A percentile compares a stretch with the other conserved stretches of the same genome.
phyloP scores from a whole-genome alignment of 1,139 yeast species.

The Meyerozyma guilliermondii region DNA sequence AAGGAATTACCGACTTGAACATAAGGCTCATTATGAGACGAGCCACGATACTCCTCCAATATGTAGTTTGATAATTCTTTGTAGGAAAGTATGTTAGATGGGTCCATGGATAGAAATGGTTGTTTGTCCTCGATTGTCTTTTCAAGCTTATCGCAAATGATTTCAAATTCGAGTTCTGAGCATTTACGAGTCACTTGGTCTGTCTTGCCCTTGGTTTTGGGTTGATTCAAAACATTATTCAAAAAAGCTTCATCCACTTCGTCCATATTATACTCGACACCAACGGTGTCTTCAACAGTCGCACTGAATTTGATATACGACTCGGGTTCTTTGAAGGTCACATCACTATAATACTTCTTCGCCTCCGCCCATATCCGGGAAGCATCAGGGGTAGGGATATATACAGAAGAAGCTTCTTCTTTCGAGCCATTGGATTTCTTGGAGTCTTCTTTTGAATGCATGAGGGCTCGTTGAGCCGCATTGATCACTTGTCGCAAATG shows the following conservation, averaged over 20 bases:
- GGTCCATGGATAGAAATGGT: conserved; percentile 85
- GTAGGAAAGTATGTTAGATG: conserved; percentile 64
- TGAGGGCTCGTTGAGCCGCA: conserved; percentile 63
- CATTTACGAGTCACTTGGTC: conserved; percentile 23
- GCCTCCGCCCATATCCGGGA: conserved; percentile 80
- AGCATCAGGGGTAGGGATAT: conserved; percentile 97
- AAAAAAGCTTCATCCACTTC: conserved; percentile 77
- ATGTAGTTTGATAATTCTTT: conserved; percentile 59
- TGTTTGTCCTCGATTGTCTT: conserved; percentile 71
- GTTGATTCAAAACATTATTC: conserved; percentile 32
- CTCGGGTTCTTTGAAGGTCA: conserved; percentile 63
- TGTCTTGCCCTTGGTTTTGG: conserved; percentile 16
- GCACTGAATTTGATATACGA: conserved; percentile 86
- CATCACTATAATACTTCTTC: conserved; percentile 59
- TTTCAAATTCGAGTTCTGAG: conserved; percentile 82
- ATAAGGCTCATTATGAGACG: conserved; percentile 25
- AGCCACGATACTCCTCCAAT: conserved; percentile 28
- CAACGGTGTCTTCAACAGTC: conserved; percentile 90
- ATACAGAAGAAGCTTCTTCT: conserved; percentile 42
- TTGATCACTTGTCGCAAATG: conserved; percentile 89
- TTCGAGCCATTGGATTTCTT: conserved; percentile 19
- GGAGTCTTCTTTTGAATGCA: conserved; percentile 24
- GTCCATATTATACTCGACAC: conserved; percentile 86
- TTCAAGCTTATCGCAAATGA: conserved; percentile 71
- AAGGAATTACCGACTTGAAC: conserved; percentile 25